Evolutionary conservation across 2,329 filamentous ascomycete species (phyloP).

Genomic region (Chaetomium strumarium): DNA sequence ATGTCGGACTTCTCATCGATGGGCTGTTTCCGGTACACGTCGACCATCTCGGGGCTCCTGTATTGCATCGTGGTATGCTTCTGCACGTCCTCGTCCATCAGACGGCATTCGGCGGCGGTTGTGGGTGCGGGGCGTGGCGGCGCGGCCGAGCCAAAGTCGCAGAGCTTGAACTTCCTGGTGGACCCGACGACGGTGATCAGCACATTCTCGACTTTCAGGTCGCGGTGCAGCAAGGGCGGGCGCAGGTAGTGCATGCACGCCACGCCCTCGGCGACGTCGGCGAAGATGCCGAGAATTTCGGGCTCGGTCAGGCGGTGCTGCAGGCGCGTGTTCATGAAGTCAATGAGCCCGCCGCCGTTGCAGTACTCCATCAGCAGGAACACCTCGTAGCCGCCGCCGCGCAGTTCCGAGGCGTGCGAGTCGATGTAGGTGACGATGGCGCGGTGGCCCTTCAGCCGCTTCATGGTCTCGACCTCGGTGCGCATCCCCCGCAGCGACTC

Average conservation of each 20-base stretch:
- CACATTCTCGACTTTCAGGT: constrained; percentile 97
- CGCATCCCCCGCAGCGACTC: constrained; percentile 92
- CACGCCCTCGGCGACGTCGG: constrained; percentile 90
- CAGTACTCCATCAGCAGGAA: constrained; percentile 99
- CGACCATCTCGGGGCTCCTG: constrained; percentile 96
- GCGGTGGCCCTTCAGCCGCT: constrained; percentile 93
- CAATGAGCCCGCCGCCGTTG: constrained; percentile 88
- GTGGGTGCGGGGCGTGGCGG: constrained; percentile 77
- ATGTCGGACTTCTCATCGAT: constrained; percentile 99
- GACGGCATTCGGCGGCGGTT: constrained; percentile 78
- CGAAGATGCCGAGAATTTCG: constrained; percentile 95
- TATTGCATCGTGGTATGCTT: constrained; percentile 97
- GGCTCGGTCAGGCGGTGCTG: constrained; percentile 96
- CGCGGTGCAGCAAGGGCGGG: constrained; percentile 83
- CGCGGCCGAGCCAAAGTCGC: constrained; percentile 93
- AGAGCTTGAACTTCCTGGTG: constrained; percentile 84
- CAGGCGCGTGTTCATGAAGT: constrained; percentile 98
- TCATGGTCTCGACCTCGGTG: constrained; percentile 99
- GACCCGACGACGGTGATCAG: constrained; percentile 67
- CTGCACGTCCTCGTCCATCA: constrained; percentile 96
- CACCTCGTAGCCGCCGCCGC: constrained; percentile 92
- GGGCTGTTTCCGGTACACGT: constrained; percentile 91
- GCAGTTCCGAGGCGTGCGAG: constrained; percentile 91
- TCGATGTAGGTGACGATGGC: constrained; percentile 98
- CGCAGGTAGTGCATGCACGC: constrained; percentile 99